Percentiles rank a stretch among this genome's conserved stretches.
These are phyloP conservation scores for Nematodospora anomalae DNA, from an alignment of 1,139 yeast species.

Conservation along the genomic window DNA sequence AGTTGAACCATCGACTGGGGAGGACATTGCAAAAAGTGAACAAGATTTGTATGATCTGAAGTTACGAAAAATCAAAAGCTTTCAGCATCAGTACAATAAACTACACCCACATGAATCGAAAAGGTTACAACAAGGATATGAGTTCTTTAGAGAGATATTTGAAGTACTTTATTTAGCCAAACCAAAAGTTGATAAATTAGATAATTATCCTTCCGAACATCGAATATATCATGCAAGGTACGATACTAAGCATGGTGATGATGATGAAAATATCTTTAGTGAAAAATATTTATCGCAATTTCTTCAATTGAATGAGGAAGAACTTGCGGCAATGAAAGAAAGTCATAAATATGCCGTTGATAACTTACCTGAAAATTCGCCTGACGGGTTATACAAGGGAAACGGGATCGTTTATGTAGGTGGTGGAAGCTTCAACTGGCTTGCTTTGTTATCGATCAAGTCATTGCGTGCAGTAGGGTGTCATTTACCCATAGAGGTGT, in stretches of 20 bases:
- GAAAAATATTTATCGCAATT: constrained; percentile 49
- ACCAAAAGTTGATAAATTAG: constrained; percentile 29
- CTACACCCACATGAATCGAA: constrained; percentile 9
- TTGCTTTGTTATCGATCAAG: constrained; percentile 64
- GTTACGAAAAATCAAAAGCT: constrained; percentile 16
- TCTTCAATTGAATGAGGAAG: constrained; percentile 50
- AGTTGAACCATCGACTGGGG: neutral
- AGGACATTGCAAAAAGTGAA: neutral
- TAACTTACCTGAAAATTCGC: constrained; percentile 43
- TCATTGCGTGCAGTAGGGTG: constrained; percentile 65
- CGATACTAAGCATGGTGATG: constrained; percentile 30
- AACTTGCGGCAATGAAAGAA: constrained; percentile 37
- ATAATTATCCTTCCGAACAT: constrained; percentile 35
- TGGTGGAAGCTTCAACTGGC: constrained; percentile 60
- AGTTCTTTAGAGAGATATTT: constrained; percentile 38
- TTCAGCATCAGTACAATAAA: constrained; percentile 16
- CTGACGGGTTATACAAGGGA: constrained; percentile 51
- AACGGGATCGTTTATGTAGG: constrained; percentile 82
- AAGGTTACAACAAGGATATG: constrained; percentile 23
- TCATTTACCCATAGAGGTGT: constrained; percentile 71
- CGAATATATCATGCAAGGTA: constrained; percentile 53
- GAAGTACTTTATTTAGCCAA: constrained; percentile 36
- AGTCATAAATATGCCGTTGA: constrained; percentile 57
- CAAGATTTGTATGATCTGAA: constrained; percentile 12
- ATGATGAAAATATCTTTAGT: constrained; percentile 15